phyloP scores from a whole-genome alignment of 192 early-diverging fungal species.

The Endogone sp. region DNA sequence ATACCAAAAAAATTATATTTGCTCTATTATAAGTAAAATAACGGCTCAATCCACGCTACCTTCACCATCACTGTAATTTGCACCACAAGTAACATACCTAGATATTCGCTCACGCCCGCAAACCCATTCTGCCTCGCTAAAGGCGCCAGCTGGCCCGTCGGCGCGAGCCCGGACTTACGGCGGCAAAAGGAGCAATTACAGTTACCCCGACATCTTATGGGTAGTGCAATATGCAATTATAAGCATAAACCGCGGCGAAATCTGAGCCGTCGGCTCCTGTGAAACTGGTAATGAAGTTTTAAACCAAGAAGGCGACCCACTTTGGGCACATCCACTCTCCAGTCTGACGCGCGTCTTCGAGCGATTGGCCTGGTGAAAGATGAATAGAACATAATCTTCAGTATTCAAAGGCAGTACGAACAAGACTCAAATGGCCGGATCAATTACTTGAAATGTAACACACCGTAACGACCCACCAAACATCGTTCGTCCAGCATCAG shows the following conservation, averaged over 20 bases:
- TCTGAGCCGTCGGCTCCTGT: too few species aligned
- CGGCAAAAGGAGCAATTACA: constrained; percentile 29
- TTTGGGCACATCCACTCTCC: constrained; percentile 25
- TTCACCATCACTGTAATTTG: too few species aligned
- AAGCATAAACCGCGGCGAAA: too few species aligned
- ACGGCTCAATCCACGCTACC: too few species aligned
- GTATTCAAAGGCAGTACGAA: too few species aligned
- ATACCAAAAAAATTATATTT: too few species aligned
- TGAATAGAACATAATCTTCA: too few species aligned
- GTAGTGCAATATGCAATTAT: too few species aligned
- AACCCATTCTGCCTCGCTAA: constrained; percentile 9
- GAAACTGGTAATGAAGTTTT: too few species aligned
- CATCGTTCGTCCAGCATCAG: constrained; percentile 27
- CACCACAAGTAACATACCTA: constrained; percentile 16
- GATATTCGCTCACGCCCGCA: constrained; percentile 18
- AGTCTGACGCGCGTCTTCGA: constrained; percentile 17
- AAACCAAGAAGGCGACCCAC: too few species aligned
- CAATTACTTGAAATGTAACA: background rate
- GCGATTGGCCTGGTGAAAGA: constrained; percentile 7
- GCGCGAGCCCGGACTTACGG: constrained; percentile 16
- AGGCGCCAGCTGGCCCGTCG: constrained; percentile 17
- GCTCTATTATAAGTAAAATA: too few species aligned
- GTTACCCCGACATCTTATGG: constrained; percentile 16
- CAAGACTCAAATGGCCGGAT: too few species aligned
- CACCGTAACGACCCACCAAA: constrained; percentile 14